These are phyloP conservation scores for Sugiyamaella mastotermitis DNA, from an alignment of 805 yeast genomes.

Conservation along the genomic window DNA sequence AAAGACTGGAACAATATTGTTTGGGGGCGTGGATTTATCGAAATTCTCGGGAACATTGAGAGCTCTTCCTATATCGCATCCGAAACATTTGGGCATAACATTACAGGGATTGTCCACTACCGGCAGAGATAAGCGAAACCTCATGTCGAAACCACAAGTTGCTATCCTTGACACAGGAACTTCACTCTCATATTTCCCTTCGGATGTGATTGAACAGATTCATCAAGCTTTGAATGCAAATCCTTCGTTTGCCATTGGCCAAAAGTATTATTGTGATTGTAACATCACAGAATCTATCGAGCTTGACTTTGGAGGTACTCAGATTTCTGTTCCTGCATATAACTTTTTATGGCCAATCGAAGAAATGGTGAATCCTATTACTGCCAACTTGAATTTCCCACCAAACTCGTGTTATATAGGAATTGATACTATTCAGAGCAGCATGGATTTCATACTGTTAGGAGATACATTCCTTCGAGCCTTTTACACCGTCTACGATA, in stretches of 20 bases:
- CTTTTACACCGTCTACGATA: slow-evolving; percentile 58
- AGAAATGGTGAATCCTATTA: slow-evolving; percentile 24
- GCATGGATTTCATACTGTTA: slow-evolving; percentile 37
- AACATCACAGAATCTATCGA: slow-evolving; percentile 27
- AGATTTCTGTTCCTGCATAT: slow-evolving; percentile 28
- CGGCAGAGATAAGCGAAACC: slow-evolving; percentile 23
- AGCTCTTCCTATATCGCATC: slow-evolving; percentile 32
- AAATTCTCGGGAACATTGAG: slow-evolving; percentile 41
- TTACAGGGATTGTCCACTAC: slow-evolving; percentile 24
- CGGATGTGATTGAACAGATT: slow-evolving; percentile 27
- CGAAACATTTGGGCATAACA: slow-evolving; percentile 29
- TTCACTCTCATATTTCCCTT: slow-evolving; percentile 45
- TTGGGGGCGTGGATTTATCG: slow-evolving; percentile 51
- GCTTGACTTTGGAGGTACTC: slow-evolving; percentile 27
- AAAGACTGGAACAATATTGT: slow-evolving; percentile 44
- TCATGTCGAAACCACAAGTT: slow-evolving; percentile 21
- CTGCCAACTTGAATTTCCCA: slow-evolving; percentile 29
- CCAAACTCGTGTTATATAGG: slow-evolving; percentile 32
- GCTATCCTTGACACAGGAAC: slow-evolving; percentile 55
- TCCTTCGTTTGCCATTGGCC: slow-evolving; percentile 31
- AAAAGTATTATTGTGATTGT: slow-evolving; percentile 33
- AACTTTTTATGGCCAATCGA: slow-evolving; percentile 32
- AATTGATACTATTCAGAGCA: slow-evolving; percentile 27
- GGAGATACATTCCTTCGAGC: slow-evolving; percentile 61
- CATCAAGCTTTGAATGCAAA: slow-evolving; percentile 34